phyloP scores from a whole-genome alignment of 2,329 filamentous ascomycete species.

The Microdochium trichocladiopsis region DNA sequence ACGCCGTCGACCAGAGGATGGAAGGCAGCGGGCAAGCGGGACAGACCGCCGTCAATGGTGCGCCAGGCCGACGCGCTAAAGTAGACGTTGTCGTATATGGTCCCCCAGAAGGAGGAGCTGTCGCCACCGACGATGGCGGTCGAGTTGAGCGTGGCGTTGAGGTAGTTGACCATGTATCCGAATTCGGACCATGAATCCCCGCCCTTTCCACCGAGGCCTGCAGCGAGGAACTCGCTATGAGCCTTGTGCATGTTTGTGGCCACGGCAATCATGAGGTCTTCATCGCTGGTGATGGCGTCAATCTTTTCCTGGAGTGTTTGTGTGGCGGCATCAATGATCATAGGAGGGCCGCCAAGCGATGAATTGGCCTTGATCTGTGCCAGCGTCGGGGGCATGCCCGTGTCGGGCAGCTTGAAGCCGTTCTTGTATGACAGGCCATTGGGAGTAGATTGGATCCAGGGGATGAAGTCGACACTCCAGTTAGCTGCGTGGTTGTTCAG shows the following conservation, averaged over 20 bases:
- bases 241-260: constrained; percentile 36
- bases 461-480: constrained; percentile 51
- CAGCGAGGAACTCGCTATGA: constrained; percentile 29
- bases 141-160: constrained; percentile 45
- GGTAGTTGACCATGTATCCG: constrained; percentile 51
- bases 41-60: constrained; percentile 54
- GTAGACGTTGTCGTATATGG: constrained; percentile 49
- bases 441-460: constrained; percentile 48
- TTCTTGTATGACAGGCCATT: constrained; percentile 47
- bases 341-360: constrained; percentile 22
- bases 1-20: constrained; percentile 51
- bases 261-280: constrained; percentile 26
- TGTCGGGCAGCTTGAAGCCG: constrained; percentile 34
- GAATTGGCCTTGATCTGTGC: constrained; percentile 38
- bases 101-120: constrained; percentile 38
- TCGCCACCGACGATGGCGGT: constrained; percentile 41
- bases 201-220: constrained; percentile 31
- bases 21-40: constrained; percentile 55
- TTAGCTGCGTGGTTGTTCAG: constrained; percentile 45
- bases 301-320: constrained; percentile 27
- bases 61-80: constrained; percentile 52
- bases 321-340: constrained; percentile 24
- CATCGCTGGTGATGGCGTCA: constrained; percentile 23
- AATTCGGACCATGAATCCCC: constrained; percentile 61
- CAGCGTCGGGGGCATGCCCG: constrained; percentile 45